Base-by-base conservation (phyloP, 2,329 filamentous ascomycete species). In the Gremmenia infestans region DNA sequence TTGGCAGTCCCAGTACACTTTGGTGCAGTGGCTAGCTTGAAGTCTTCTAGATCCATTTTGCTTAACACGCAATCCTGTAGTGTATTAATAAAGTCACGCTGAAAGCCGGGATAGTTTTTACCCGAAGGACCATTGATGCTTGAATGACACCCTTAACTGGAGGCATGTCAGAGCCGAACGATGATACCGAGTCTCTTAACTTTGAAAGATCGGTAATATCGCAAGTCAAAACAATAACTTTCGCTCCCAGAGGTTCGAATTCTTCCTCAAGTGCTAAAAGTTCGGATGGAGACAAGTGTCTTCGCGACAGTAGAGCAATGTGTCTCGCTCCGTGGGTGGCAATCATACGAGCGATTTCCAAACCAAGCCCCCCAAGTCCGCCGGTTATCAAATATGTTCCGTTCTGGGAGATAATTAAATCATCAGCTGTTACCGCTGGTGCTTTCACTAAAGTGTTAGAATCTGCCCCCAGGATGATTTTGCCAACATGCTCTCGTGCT, bases 321-420 rank as follows among this genome's bases (percentile, higher is more conserved):
- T 59, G 50, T 32, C 45, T 54, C 5, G 60, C 60, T 5, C 60
- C 58, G 23, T 56, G 50, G 19, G 5, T 49, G 28, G 51, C 59
- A 32, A 63, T 22, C 14, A 61, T 54, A 32, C 46, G 47, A 1
- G 58, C 48, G 2, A 64, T 52, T 35, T 56, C 59, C n/a, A 59
- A 52, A 6, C 64, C 66, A 15, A 65, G 49, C 43, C 60, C 62
- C 28, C 66, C 64, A n/a, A 67, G 52, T 36, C 65, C 66, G 25
- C 65, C 66, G 22, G 59, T 58, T 22, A 68, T 55, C 2, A 67
- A 15, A 54, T 67, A 68, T 3, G 63, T 59, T 32, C 47, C 60
- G 45, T 55, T 43, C 15, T 37, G 14, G 37, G 59, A 51, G 17
- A 63, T 56, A 5, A 45, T 32, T 1, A 55, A n/a, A 12, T 28